A percentile compares a stretch with the other conserved stretches of the same genome.
Evolutionary conservation across 1,139 yeast genomes (phyloP).

Genomic region (Suhomyces terraborum): DNA sequence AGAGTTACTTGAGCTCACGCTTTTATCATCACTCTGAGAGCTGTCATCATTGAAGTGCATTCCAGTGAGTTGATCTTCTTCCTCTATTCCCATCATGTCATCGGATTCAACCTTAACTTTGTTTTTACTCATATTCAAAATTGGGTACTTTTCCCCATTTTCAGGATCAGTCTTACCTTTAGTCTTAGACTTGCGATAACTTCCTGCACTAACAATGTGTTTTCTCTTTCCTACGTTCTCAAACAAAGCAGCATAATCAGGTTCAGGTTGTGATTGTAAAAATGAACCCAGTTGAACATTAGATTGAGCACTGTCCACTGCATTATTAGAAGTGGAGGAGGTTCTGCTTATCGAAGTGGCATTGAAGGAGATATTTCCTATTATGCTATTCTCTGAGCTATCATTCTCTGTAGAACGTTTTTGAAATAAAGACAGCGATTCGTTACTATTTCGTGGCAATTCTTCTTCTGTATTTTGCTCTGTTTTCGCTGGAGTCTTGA

Average conservation of each 20-base stretch:
- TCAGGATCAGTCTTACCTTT: conserved; percentile 19
- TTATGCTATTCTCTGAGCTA: conserved; percentile 18
- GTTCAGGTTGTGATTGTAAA: conserved; percentile 25
- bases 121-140: conserved; percentile 10
- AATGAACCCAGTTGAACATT: conserved; percentile 17
- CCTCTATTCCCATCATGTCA: neutral
- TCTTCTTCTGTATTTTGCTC: conserved; percentile 19
- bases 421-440: conserved; percentile 1
- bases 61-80: neutral
- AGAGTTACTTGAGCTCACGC: conserved; percentile 15
- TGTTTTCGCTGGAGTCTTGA: conserved; percentile 36
- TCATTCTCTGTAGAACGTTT: conserved; percentile 15
- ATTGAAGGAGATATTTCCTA: conserved; percentile 17
- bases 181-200: conserved; percentile 27
- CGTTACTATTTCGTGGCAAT: conserved; percentile 9
- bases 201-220: conserved; percentile 29
- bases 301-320: conserved; percentile 16
- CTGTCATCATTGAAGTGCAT: conserved; percentile 11
- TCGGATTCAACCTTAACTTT: conserved; percentile 7
- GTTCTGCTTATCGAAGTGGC: conserved; percentile 28
- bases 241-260: conserved; percentile 50
- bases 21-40: conserved; percentile 16
- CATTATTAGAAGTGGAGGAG: conserved; percentile 24
- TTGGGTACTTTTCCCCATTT: conserved; percentile 8
- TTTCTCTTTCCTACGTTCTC: conserved; percentile 49